A percentile compares a stretch with the other conserved stretches of the same genome.
phyloP scores from a whole-genome alignment of 2,329 filamentous ascomycete genomes.

The Elsinoe ampelina region DNA sequence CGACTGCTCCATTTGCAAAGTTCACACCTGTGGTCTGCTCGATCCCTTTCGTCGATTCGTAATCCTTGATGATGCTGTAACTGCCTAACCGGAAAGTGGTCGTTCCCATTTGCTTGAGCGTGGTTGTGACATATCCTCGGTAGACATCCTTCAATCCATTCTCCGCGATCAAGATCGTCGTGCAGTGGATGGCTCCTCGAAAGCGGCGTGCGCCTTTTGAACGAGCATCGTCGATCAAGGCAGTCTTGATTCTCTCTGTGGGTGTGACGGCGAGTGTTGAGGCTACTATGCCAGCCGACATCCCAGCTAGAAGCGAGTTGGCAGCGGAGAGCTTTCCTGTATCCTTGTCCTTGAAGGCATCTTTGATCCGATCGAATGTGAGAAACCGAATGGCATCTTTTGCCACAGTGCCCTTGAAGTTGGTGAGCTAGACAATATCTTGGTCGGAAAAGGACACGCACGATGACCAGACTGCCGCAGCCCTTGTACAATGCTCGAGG shows the following conservation, averaged over 20 bases:
- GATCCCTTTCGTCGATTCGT: slow-evolving; percentile 40
- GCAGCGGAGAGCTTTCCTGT: slow-evolving; percentile 48
- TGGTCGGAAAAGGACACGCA: slow-evolving; percentile 19
- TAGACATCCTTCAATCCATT: slow-evolving; percentile 48
- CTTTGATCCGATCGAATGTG: slow-evolving; percentile 57
- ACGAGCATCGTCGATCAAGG: slow-evolving; percentile 54
- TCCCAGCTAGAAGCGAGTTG: slow-evolving; percentile 53
- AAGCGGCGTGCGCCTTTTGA: slow-evolving; percentile 37
- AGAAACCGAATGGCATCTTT: slow-evolving; percentile 60
- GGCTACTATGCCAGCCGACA: slow-evolving; percentile 53
- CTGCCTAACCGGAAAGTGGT: slow-evolving; percentile 54
- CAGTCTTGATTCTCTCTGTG: slow-evolving; percentile 60
- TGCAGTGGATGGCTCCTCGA: slow-evolving; percentile 42
- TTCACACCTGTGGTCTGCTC: slow-evolving; percentile 44
- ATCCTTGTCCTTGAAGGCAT: slow-evolving; percentile 45
- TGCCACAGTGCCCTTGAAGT: slow-evolving; percentile 44
- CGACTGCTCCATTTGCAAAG: slow-evolving; percentile 53
- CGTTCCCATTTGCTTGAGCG: slow-evolving; percentile 52
- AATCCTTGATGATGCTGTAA: slow-evolving; percentile 56
- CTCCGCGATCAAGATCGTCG: slow-evolving; percentile 40
- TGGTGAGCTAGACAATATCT: background rate
- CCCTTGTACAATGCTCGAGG: slow-evolving; percentile 53
- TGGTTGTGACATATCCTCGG: slow-evolving; percentile 50
- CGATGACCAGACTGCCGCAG: slow-evolving; percentile 49
- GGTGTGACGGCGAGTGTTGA: slow-evolving; percentile 58